Conservation (phyloP, 257 asterid species). For the Gentiana dahurica region DNA sequence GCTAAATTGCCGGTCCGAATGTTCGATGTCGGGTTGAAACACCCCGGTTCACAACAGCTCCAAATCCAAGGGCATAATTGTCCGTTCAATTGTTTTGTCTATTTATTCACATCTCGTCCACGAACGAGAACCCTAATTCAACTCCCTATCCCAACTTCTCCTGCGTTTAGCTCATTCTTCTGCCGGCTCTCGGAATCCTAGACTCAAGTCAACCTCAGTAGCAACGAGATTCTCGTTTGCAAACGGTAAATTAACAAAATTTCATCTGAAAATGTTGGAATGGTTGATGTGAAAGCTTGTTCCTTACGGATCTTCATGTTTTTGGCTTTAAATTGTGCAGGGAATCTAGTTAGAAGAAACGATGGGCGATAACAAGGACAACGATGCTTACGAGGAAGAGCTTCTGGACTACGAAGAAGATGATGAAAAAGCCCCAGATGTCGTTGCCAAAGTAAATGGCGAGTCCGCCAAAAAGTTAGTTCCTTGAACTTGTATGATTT, state of each 20-base stretch:
- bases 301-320: conserved; percentile 15
- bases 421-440: conserved; percentile 60
- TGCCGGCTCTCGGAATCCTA: conserved; percentile 25
- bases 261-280: not conserved
- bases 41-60: too few species aligned
- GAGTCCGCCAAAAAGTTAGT: conserved; percentile 79
- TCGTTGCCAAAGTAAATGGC: conserved; percentile 61
- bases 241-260: conserved; percentile 8
- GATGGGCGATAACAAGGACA: conserved; percentile 75
- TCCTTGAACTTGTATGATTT: not conserved
- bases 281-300: not conserved
- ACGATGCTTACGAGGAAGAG: conserved; percentile 90
- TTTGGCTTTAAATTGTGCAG: not conserved
- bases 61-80: too few species aligned
- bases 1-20: too few species aligned
- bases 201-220: conserved; percentile 11
- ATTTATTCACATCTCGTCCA: conserved; percentile 3
- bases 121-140: conserved; percentile 7
- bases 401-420: conserved; percentile 95
- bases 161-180: not conserved
- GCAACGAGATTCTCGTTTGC: conserved; percentile 6
- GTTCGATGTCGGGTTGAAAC: too few species aligned
- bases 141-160: not conserved
- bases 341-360: not conserved
- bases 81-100: not conserved